Evolutionary conservation across 768 basidiomycete genomes (phyloP).

Genomic region (Agrocybe pediades): DNA sequence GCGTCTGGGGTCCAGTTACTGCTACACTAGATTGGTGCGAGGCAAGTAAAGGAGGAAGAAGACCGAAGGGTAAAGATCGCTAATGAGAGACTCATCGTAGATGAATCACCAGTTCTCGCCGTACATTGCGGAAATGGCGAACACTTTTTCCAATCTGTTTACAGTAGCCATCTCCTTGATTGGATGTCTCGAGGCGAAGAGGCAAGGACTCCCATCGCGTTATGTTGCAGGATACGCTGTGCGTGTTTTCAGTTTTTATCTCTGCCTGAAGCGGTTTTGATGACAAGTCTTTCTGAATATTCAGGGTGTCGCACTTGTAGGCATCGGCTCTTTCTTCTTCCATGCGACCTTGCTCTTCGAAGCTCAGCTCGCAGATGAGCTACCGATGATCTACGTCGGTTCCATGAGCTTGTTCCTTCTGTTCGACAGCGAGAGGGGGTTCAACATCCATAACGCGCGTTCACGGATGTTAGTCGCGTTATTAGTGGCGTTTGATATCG

Average conservation of each 20-base stretch:
- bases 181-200: constrained; percentile 38
- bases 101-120: constrained; percentile 78
- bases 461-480: constrained; percentile 41
- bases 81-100: constrained; percentile 35
- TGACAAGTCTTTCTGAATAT: background rate
- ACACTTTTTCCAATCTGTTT: constrained; percentile 72
- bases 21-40: constrained; percentile 79
- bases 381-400: constrained; percentile 80
- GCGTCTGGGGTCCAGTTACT: constrained; percentile 66
- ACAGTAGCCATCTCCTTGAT: constrained; percentile 55
- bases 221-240: constrained; percentile 46
- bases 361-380: constrained; percentile 80
- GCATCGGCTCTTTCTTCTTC: constrained; percentile 78
- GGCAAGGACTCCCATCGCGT: constrained; percentile 40
- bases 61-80: background rate
- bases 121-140: constrained; percentile 78
- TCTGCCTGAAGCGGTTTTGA: background rate
- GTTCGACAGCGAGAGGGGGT: constrained; percentile 60
- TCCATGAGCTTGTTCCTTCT: constrained; percentile 61
- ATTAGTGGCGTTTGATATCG: constrained; percentile 49
- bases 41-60: constrained; percentile 31
- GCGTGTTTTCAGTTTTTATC: constrained; percentile 5
- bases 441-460: constrained; percentile 34
- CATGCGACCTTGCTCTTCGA: constrained; percentile 76
- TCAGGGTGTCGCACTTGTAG: constrained; percentile 69